Percentiles rank a stretch among this genome's conserved stretches.
phyloP scores from a whole-genome alignment of 2,329 filamentous ascomycete species.

The Pseudopyricularia cyperi region DNA sequence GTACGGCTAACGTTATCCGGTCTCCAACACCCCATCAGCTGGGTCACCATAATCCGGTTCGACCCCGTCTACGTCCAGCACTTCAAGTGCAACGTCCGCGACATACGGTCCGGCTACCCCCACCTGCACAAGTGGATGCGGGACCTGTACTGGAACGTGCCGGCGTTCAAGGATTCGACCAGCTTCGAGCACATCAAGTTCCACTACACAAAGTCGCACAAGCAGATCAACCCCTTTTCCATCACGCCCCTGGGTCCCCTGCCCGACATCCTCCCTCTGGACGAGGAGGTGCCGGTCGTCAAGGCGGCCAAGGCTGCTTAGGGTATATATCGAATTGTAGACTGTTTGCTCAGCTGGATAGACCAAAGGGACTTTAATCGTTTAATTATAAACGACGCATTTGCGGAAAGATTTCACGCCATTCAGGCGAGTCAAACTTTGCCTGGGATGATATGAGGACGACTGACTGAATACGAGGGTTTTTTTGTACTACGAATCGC shows the following conservation, averaged over 20 bases:
- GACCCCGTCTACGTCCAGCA: constrained; percentile 67
- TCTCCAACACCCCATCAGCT: constrained; percentile 11
- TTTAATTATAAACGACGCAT: too few species aligned
- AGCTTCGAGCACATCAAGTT: constrained; percentile 93
- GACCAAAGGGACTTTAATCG: too few species aligned
- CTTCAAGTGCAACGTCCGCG: constrained; percentile 76
- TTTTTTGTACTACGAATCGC: too few species aligned
- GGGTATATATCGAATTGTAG: too few species aligned
- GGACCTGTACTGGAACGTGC: constrained; percentile 69
- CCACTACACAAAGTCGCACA: constrained; percentile 49
- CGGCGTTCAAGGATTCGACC: constrained; percentile 70
- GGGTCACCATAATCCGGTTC: not conserved
- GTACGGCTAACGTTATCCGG: too few species aligned
- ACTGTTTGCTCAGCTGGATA: too few species aligned
- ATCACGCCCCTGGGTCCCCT: constrained; percentile 81
- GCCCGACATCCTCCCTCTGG: constrained; percentile 66
- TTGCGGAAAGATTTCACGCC: too few species aligned
- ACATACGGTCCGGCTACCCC: constrained; percentile 77
- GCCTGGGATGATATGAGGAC: too few species aligned
- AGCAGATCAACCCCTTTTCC: constrained; percentile 51
- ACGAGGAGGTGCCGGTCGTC: constrained; percentile 61
- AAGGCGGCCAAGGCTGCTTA: constrained; percentile 9
- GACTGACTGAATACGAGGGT: too few species aligned
- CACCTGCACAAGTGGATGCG: constrained; percentile 70
- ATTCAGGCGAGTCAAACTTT: too few species aligned